A percentile compares a stretch with the other conserved stretches of the same genome.
Evolutionary conservation across 1,139 yeast genomes (phyloP).

Genomic region (Kodamaea derodonti): DNA sequence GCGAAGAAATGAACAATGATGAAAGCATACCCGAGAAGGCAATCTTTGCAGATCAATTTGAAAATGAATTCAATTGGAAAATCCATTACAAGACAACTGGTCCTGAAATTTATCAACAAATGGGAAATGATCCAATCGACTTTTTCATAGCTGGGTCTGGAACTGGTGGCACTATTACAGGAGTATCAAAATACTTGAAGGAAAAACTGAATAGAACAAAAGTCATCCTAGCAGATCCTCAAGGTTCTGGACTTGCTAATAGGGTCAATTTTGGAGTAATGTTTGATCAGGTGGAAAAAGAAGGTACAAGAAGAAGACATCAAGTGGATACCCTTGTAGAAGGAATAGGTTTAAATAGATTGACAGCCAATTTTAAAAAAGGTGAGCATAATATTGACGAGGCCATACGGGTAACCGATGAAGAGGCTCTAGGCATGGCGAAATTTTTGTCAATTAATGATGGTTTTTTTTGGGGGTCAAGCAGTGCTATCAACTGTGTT

Average conservation of each 20-base stretch:
- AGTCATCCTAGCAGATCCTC: slow-evolving; percentile 82
- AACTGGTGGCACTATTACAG: slow-evolving; percentile 81
- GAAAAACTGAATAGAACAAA: slow-evolving; percentile 34
- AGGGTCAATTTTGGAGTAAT: slow-evolving; percentile 85
- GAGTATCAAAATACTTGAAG: slow-evolving; percentile 74
- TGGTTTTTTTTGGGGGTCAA: slow-evolving; percentile 88
- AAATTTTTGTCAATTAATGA: slow-evolving; percentile 74
- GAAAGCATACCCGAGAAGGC: slow-evolving; percentile 44
- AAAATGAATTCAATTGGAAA: slow-evolving; percentile 86
- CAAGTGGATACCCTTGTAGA: slow-evolving; percentile 95
- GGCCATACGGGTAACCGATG: slow-evolving; percentile 74
- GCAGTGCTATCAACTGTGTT: slow-evolving; percentile 89
- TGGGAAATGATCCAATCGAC: slow-evolving; percentile 56
- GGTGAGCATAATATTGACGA: slow-evolving; percentile 74
- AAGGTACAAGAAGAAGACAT: slow-evolving; percentile 91
- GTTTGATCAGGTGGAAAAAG: slow-evolving; percentile 85
- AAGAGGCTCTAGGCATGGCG: slow-evolving; percentile 85
- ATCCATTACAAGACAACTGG: slow-evolving; percentile 83
- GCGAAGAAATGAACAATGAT: slow-evolving; percentile 49
- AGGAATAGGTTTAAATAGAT: slow-evolving; percentile 86
- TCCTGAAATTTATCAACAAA: slow-evolving; percentile 80
- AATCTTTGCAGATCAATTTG: slow-evolving; percentile 92
- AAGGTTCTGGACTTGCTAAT: slow-evolving; percentile 88
- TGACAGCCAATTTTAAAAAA: slow-evolving; percentile 73
- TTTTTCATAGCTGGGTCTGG: slow-evolving; percentile 78